Conservation (phyloP, 2,329 filamentous ascomycete genomes). For the Penicillium sclerotiorum region DNA sequence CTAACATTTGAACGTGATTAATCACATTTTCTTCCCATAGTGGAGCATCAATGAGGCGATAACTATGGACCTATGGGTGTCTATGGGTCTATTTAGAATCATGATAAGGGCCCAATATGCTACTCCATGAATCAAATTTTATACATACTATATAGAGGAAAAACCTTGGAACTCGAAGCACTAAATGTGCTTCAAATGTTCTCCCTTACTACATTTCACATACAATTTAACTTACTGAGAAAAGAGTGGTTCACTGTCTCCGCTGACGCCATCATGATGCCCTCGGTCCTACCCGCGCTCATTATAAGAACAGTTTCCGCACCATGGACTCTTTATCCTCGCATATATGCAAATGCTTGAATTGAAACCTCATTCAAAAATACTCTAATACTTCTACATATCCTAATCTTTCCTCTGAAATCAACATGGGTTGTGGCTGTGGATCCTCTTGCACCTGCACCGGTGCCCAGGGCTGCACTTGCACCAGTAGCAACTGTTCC, state of each 20-base stretch:
- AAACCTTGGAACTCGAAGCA: no score
- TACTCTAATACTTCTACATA: neutral
- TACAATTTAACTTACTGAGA: neutral
- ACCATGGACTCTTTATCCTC: neutral
- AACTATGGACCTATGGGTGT: no score
- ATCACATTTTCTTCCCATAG: no score
- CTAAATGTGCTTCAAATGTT: neutral
- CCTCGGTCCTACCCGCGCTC: slow-evolving; percentile 5
- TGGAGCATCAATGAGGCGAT: no score
- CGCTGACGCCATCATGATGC: slow-evolving; percentile 28
- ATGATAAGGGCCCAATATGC: no score
- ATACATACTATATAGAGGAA: no score
- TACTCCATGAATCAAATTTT: no score
- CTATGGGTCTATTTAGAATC: no score
- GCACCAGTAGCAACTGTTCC: slow-evolving; percentile 32
- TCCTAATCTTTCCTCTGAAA: neutral
- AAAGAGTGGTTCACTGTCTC: slow-evolving; percentile 2
- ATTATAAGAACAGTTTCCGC: slow-evolving; percentile 7
- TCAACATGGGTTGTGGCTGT: slow-evolving; percentile 39
- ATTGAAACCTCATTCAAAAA: neutral
- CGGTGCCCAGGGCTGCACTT: slow-evolving; percentile 37
- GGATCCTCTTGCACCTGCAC: slow-evolving; percentile 37
- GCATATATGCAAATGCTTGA: neutral
- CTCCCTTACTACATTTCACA: neutral
- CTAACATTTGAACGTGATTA: no score